Percentiles rank a stretch among this genome's conserved stretches.
Conservation (phyloP, 1,284 basidiomycete genomes). For the Caloboletus firmus region DNA sequence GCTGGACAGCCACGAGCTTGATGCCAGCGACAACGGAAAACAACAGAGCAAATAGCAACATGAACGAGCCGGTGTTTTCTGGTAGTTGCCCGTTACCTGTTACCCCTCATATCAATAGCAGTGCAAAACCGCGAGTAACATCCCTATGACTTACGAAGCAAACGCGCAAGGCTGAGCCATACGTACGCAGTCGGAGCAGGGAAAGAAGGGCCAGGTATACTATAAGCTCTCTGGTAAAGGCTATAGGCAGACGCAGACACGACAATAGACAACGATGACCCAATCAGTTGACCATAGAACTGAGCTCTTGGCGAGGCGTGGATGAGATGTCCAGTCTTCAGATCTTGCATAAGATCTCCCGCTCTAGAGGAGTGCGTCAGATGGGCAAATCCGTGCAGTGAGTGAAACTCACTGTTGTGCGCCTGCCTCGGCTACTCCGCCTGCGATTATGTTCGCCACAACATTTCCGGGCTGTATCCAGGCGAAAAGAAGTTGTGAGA, state of each 20-base stretch:
- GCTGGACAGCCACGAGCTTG: conserved; percentile 61
- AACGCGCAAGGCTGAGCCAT: conserved; percentile 88
- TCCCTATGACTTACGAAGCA: conserved; percentile 67
- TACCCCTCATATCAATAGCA: conserved; percentile 12
- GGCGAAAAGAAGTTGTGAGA: conserved; percentile 92
- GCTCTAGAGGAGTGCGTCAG: conserved; percentile 52
- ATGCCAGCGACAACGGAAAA: conserved; percentile 68
- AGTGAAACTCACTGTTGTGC: conserved; percentile 77
- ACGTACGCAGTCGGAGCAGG: conserved; percentile 92
- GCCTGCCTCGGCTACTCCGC: conserved; percentile 94
- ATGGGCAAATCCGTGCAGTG: background rate
- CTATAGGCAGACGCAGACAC: conserved; percentile 87
- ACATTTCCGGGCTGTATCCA: conserved; percentile 93
- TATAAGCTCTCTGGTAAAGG: conserved; percentile 85
- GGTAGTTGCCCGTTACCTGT: conserved; percentile 82
- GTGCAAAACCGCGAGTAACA: background rate
- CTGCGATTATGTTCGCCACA: conserved; percentile 95
- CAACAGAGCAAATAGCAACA: conserved; percentile 73
- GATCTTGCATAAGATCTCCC: conserved; percentile 97
- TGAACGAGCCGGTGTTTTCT: conserved; percentile 73
- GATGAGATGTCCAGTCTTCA: conserved; percentile 92
- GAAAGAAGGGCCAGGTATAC: conserved; percentile 86
- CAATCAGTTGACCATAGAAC: conserved; percentile 87
- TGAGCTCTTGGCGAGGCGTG: conserved; percentile 85
- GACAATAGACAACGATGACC: conserved; percentile 83